A percentile compares a stretch with the other conserved stretches of the same genome.
Conservation (phyloP, 2,329 filamentous ascomycete genomes). For the Beauveria brongniartii region DNA sequence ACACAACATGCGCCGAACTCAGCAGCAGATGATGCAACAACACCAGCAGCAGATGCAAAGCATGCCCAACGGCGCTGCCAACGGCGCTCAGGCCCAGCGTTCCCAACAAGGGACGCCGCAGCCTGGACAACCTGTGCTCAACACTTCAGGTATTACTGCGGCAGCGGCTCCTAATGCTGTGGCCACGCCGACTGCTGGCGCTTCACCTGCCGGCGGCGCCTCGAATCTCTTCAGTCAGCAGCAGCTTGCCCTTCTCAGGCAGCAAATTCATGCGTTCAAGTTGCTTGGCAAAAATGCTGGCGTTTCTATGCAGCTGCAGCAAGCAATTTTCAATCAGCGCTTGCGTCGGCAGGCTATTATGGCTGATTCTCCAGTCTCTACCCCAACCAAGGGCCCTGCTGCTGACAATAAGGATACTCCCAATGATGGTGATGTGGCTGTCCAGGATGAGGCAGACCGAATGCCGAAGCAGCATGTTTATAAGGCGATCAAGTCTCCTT, state of each 20-base stretch:
- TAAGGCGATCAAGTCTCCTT: conserved; percentile 69
- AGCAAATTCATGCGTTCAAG: conserved; percentile 89
- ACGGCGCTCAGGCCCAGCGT: conserved; percentile 37
- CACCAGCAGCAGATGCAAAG: conserved; percentile 43
- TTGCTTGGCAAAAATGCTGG: conserved; percentile 79
- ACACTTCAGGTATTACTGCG: conserved; percentile 30
- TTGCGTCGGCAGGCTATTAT: conserved; percentile 53
- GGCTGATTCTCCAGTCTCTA: conserved; percentile 35
- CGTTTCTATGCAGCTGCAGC: conserved; percentile 69
- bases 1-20: conserved; percentile 44
- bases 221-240: conserved; percentile 64
- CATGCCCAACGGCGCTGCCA: conserved; percentile 44
- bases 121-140: conserved; percentile 23
- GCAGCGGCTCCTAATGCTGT: conserved; percentile 26
- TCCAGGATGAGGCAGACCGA: conserved; percentile 25
- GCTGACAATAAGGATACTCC: conserved; percentile 23
- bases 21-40: conserved; percentile 34
- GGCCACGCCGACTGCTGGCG: conserved; percentile 25
- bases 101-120: conserved; percentile 30
- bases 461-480: conserved; percentile 45
- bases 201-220: conserved; percentile 23
- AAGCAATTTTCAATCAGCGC: conserved; percentile 70
- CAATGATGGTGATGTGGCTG: conserved; percentile 27
- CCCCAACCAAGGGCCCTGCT: conserved; percentile 23
- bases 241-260: conserved; percentile 69